Percentiles rank a stretch among this genome's conserved stretches.
Conservation (phyloP, 2,329 filamentous ascomycete genomes). For the Botrytis cinerea region DNA sequence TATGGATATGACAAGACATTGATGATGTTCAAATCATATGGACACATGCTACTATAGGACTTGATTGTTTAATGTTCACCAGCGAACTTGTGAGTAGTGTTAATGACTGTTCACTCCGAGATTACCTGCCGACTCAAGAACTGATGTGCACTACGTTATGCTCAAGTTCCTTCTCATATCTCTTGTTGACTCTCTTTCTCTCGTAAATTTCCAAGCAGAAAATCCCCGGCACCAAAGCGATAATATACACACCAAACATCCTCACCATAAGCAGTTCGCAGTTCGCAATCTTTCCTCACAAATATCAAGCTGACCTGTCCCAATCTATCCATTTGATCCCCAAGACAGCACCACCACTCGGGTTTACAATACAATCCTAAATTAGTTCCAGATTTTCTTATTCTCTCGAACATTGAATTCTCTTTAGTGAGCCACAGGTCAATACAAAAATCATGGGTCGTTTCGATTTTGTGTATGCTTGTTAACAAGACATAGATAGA, state of each 20-base stretch:
- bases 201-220: no score
- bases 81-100: background rate
- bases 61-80: background rate
- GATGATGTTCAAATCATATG: no score
- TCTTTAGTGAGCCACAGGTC: no score
- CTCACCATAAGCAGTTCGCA: no score
- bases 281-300: no score
- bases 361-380: background rate
- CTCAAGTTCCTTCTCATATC: no score
- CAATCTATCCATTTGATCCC: background rate
- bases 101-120: background rate
- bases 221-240: no score
- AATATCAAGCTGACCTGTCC: background rate
- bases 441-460: background rate
- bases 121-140: background rate
- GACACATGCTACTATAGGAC: background rate
- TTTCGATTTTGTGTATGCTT: background rate
- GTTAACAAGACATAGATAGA: background rate
- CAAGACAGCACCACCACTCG: background rate
- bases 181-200: no score
- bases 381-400: background rate
- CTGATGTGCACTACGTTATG: no score
- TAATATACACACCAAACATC: no score
- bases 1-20: no score
- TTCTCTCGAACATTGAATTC: background rate